A percentile compares a stretch with the other conserved stretches of the same genome.
phyloP scores from a whole-genome alignment of 768 basidiomycete genomes.

The Suillus paluster region DNA sequence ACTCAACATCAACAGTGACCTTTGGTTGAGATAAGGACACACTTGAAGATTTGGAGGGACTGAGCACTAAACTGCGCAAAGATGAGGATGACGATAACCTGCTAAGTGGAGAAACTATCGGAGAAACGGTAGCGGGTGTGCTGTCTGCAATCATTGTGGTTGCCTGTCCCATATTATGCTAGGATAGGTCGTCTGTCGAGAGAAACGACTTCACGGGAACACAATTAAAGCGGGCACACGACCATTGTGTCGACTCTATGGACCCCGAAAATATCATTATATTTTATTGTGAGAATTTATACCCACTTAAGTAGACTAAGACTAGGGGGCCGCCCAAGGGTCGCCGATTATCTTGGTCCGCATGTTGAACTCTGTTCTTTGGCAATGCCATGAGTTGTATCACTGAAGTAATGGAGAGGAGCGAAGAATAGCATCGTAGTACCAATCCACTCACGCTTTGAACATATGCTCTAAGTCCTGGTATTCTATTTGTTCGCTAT shows the following conservation, averaged over 20 bases:
- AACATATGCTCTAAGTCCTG: too few relatives aligned
- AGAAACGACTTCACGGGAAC: background rate
- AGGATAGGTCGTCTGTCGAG: background rate
- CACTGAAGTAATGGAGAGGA: too few relatives aligned
- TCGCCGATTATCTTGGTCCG: too few relatives aligned
- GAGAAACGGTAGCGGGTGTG: background rate
- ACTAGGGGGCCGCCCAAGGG: too few relatives aligned
- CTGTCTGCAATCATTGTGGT: background rate
- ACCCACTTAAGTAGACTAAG: too few relatives aligned
- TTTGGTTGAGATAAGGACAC: conserved; percentile 40
- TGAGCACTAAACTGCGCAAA: conserved; percentile 12
- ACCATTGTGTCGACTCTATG: background rate
- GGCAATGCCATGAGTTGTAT: too few relatives aligned
- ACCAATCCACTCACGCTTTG: too few relatives aligned
- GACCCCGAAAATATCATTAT: background rate
- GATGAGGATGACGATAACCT: conserved; percentile 4
- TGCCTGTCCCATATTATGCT: background rate
- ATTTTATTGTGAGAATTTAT: too few relatives aligned
- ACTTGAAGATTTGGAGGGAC: conserved; percentile 33
- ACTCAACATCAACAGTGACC: conserved; percentile 46
- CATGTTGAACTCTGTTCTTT: too few relatives aligned
- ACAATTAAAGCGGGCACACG: background rate
- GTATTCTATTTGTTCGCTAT: too few relatives aligned
- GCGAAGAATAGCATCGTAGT: too few relatives aligned
- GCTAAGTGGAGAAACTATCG: background rate